phyloP scores from a whole-genome alignment of 2,329 filamentous ascomycete genomes.

The Didymella exigua region DNA sequence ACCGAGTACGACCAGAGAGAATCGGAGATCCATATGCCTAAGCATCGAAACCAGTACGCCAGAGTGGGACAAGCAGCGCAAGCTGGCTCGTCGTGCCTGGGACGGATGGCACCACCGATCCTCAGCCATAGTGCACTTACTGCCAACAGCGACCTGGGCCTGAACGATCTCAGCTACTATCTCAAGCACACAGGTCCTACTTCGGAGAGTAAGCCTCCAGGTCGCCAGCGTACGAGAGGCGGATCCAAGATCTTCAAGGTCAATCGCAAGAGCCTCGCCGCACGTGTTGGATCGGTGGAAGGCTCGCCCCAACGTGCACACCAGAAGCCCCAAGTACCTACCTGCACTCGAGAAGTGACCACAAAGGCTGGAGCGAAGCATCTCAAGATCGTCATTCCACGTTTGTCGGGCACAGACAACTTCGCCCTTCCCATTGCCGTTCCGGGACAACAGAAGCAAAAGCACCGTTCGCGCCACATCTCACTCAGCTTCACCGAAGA shows the following conservation, averaged over 20 bases:
- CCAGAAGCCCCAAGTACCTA: conserved; percentile 24
- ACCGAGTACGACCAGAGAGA: conserved; percentile 30
- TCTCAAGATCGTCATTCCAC: conserved; percentile 38
- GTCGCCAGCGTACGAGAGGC: conserved; percentile 23
- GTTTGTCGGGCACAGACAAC: conserved; percentile 17
- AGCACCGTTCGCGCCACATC: conserved; percentile 21
- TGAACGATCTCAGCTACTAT: conserved; percentile 41
- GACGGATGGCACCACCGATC: conserved; percentile 42
- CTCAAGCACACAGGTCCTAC: conserved; percentile 41
- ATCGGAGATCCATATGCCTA: conserved; percentile 16
- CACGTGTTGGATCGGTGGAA: conserved; percentile 29
- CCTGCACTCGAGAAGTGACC: conserved; percentile 37
- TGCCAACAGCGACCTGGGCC: conserved; percentile 28
- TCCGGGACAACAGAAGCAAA: conserved; percentile 5
- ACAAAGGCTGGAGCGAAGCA: conserved; percentile 39
- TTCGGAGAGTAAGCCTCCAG: conserved; percentile 12
- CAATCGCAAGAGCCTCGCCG: conserved; percentile 32
- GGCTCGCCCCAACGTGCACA: conserved; percentile 25
- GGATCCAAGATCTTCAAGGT: conserved; percentile 34
- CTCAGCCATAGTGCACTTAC: conserved; percentile 40
- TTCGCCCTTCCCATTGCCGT: conserved; percentile 10
- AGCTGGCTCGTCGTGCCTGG: conserved; percentile 27
- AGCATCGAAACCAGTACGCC: conserved; percentile 14
- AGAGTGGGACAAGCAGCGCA: conserved; percentile 22
- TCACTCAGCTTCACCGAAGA: conserved; percentile 36